phyloP scores from a whole-genome alignment of 345 rosid species.

The Fremontodendron californicum region DNA sequence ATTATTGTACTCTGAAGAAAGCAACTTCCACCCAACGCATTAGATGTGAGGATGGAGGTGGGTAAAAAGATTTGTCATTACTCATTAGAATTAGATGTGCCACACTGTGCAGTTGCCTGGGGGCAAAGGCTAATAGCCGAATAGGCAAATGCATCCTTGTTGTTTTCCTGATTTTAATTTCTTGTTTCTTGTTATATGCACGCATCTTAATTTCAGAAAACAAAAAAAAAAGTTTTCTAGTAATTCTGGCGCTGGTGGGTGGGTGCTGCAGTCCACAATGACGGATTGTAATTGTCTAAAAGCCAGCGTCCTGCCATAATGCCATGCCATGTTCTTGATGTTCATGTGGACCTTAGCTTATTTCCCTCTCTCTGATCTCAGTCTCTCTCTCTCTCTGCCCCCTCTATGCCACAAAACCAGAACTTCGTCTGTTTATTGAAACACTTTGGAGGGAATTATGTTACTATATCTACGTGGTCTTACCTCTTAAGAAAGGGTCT shows the following conservation, averaged over 20 bases:
- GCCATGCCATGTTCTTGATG: neutral
- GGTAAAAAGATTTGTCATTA: neutral
- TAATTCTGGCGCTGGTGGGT: neutral
- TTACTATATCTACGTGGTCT: neutral
- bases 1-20: neutral
- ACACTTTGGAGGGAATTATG: neutral
- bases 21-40: neutral
- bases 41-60: neutral
- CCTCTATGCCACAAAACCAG: neutral
- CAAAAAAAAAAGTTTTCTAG: neutral
- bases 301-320: neutral
- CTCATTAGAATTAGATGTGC: neutral
- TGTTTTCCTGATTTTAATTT: neutral
- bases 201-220: constrained; percentile 2
- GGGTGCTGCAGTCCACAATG: neutral
- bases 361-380: neutral
- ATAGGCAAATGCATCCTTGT: neutral
- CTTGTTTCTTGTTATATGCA: neutral
- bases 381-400: neutral
- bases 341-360: constrained; percentile 2
- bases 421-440: neutral
- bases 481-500: neutral
- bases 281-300: neutral
- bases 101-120: neutral
- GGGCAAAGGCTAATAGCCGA: neutral